Evolutionary conservation across 176 grass and related monocot species (phyloP), one percentile per base, ranked within the genome.

Genomic region (Echinochloa phyllopogon): DNA sequence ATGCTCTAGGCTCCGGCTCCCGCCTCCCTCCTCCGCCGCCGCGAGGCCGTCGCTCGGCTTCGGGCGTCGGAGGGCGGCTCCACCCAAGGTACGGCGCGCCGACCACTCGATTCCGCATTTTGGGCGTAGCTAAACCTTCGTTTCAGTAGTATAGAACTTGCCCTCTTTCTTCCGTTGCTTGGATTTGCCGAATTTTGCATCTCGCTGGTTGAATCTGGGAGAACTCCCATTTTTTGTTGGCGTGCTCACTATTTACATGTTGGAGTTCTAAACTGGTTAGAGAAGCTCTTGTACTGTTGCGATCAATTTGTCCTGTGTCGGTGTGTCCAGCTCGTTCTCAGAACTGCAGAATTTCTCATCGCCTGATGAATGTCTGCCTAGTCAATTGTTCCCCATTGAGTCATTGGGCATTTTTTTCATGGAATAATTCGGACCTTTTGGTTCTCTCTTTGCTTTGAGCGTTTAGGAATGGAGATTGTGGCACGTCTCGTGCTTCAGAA

Each of bases 401-500:
- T 33, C 29, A 33, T 33, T 33, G 15, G 44, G 5, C 11, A 7
- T 16, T 11, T 11, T 52, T 52, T 52, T 51, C n/a, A 36, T 41
- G 21, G 0, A 38, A 50, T 84, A 80, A 75, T 71, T 85, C 55
- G 4, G 18, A 18, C 18, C 21, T 53, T 16, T 45, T 36, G 74
- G 74, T 44, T 21, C 13, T 33, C 27, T 71, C 2, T 69, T 82
- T 83, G 40, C 75, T 87, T 57, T 47, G 75, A 55, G 13, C 14
- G 15, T 68, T 40, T 52, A 97, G 95, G 91, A 57, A 76, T 75
- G 88, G 78, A 88, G 78, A 48, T 80, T 79, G 49, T 69, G 83
- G 37, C 86, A 52, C 52, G 47, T 75, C 10, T 91, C 85, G 0
- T 89, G 90, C 86, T 97, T 94, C 67, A 92, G 86, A 74, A 80